Evolutionary conservation across 2,329 filamentous ascomycete genomes (phyloP), one percentile per base, ranked within the genome.

Genomic region (Catunica adiposa): DNA sequence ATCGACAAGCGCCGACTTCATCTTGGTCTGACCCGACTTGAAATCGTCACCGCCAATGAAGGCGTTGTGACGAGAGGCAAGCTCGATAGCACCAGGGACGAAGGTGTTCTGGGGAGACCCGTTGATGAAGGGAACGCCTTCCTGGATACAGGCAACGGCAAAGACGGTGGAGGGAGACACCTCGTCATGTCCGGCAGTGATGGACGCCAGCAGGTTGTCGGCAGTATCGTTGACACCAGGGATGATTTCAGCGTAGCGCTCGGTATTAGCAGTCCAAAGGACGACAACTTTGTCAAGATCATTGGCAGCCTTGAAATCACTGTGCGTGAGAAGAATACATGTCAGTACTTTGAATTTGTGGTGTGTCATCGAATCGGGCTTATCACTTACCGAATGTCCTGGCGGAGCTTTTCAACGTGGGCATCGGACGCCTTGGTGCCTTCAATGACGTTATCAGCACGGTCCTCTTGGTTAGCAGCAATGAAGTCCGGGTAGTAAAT

Each of bases 401-500:
- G 78, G 66, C 89, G 89, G 65, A 98, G 83, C 68, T 90, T 79
- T 73, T 97, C 89, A 51, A 98, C 87, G 66, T 98, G 92, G 57
- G 81, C 88, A 71, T 74, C 82, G 68, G 75, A 88, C 61, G 89
- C 89, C 74, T 92, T 94, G 70, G 75, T 78, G 54, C 92, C 92
- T 60, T 84, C 73, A 51, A 97, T 70, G 60, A 94, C 66, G 65
- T 98, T 97, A 73, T 98, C 89, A 61, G 90, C 92, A 65, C 92
- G 86, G 66, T 89, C 89, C 70, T 92, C 89, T 73, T 98, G 92
- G 75, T 98, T 98, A 67, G 92, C 86, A 62, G 92, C 92, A 66
- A 98, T 98, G 76, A 98, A 98, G 71, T 97, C 92, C 1, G 92
- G 92, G 70, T 98, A 98, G 79, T 98, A 98, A 72, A 97, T 85